Percentiles rank a stretch among this genome's conserved stretches.
phyloP scores from a whole-genome alignment of 352 stramenopile genomes.

The Globisporangium splendens region DNA sequence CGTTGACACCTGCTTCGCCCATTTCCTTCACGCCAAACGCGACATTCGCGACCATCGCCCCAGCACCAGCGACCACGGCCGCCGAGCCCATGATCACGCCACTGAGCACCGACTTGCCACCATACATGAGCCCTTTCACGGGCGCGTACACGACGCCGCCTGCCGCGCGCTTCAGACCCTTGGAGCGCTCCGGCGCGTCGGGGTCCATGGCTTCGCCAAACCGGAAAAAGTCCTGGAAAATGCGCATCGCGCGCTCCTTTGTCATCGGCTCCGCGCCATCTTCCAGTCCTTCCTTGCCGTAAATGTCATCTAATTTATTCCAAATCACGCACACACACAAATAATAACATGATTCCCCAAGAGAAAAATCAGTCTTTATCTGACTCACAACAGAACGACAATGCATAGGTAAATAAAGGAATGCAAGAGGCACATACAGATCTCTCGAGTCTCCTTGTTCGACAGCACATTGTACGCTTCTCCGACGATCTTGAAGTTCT shows the following conservation, averaged over 20 bases:
- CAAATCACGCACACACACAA: slow-evolving; percentile 7
- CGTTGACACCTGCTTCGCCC: slow-evolving; percentile 79
- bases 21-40: slow-evolving; percentile 85
- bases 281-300: slow-evolving; percentile 90
- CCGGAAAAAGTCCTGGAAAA: slow-evolving; percentile 87
- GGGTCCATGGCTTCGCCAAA: slow-evolving; percentile 84
- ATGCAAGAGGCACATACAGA: slow-evolving; percentile 55
- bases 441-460: slow-evolving; percentile 85
- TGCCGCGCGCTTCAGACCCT: slow-evolving; percentile 73
- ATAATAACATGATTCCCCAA: neutral
- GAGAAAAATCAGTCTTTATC: too few species aligned
- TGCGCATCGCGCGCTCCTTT: slow-evolving; percentile 74
- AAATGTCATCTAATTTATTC: slow-evolving; percentile 78
- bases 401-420: too few species aligned
- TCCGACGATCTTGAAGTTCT: slow-evolving; percentile 94
- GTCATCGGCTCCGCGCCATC: slow-evolving; percentile 82
- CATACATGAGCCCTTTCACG: slow-evolving; percentile 77
- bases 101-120: slow-evolving; percentile 76
- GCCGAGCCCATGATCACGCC: slow-evolving; percentile 84
- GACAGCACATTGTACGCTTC: slow-evolving; percentile 94
- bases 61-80: slow-evolving; percentile 66
- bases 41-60: slow-evolving; percentile 81
- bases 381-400: neutral
- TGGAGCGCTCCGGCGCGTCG: slow-evolving; percentile 68
- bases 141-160: slow-evolving; percentile 80